Percentiles rank a stretch among this genome's conserved stretches.
Conservation (phyloP, 2,329 filamentous ascomycete genomes). For the Leptodontidium sp. region DNA sequence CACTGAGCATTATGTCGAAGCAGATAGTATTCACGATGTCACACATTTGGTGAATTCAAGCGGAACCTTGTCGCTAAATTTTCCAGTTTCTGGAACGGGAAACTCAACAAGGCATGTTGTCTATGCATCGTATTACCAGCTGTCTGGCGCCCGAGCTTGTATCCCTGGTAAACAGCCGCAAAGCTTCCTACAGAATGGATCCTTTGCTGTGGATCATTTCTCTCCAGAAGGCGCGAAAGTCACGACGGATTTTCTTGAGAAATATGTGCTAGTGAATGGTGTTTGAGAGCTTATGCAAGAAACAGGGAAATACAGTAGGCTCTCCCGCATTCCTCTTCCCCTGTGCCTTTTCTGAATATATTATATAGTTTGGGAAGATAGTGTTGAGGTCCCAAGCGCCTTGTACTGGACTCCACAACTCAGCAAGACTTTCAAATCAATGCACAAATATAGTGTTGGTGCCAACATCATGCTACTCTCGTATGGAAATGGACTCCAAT, state of each 20-base stretch:
- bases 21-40: slow-evolving; percentile 10
- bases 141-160: slow-evolving; percentile 5
- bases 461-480: slow-evolving; percentile 49
- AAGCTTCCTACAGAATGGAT: slow-evolving; percentile 48
- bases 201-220: slow-evolving; percentile 51
- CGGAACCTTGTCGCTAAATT: background rate
- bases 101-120: slow-evolving; percentile 4
- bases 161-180: slow-evolving; percentile 29
- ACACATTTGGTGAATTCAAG: slow-evolving; percentile 11
- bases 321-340: slow-evolving; percentile 43
- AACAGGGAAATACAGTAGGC: no score
- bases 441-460: slow-evolving; percentile 48
- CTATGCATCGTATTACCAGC: slow-evolving; percentile 10
- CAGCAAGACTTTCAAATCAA: slow-evolving; percentile 42
- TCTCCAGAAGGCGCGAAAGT: slow-evolving; percentile 44
- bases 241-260: slow-evolving; percentile 49
- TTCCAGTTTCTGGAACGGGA: slow-evolving; percentile 5
- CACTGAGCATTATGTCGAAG: background rate
- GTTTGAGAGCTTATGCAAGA: no score
- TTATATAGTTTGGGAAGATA: slow-evolving; percentile 46
- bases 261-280: slow-evolving; percentile 36
- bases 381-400: slow-evolving; percentile 47
- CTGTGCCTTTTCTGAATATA: slow-evolving; percentile 25
- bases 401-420: slow-evolving; percentile 51
- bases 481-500: slow-evolving; percentile 1